Percentiles rank a stretch among this genome's conserved stretches.
Evolutionary conservation across 768 basidiomycete genomes (phyloP).

Genomic region (Neoboletus magnificus): DNA sequence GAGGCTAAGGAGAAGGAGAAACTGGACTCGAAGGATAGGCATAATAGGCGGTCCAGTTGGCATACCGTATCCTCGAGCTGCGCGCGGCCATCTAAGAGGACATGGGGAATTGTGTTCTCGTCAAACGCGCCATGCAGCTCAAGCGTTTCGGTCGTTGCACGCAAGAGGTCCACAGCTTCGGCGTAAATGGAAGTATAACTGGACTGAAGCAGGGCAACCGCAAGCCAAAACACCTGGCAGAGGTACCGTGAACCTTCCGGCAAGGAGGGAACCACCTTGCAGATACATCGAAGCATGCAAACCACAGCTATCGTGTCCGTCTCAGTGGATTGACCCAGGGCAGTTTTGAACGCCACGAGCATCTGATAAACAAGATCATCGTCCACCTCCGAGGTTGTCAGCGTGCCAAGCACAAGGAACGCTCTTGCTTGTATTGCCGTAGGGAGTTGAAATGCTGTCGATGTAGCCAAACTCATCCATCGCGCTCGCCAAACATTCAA

Average conservation of each 20-base stretch:
- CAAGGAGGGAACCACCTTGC: constrained; percentile 71
- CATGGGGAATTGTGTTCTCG: constrained; percentile 46
- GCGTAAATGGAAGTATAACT: constrained; percentile 67
- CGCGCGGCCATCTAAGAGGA: constrained; percentile 62
- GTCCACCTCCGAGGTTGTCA: constrained; percentile 83
- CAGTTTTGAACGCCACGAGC: constrained; percentile 78
- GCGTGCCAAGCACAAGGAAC: constrained; percentile 77
- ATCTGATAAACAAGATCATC: constrained; percentile 94
- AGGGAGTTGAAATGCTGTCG: constrained; percentile 87
- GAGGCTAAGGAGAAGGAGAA: constrained; percentile 83
- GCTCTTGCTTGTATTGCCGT: constrained; percentile 86
- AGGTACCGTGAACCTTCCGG: constrained; percentile 69
- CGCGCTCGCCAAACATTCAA: constrained; percentile 89
- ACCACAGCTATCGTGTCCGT: constrained; percentile 69
- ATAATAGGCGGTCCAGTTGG: constrained; percentile 70
- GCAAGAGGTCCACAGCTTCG: constrained; percentile 67
- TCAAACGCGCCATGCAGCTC: constrained; percentile 57
- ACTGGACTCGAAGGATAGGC: constrained; percentile 71
- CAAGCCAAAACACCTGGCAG: constrained; percentile 80
- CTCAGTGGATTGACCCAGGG: constrained; percentile 64
- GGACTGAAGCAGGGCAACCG: constrained; percentile 77
- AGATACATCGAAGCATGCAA: constrained; percentile 86
- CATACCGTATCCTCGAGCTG: constrained; percentile 63
- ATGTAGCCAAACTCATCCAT: constrained; percentile 88
- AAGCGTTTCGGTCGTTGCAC: constrained; percentile 62